Percentiles rank a stretch among this genome's conserved stretches.
Evolutionary conservation across 1,284 basidiomycete genomes (phyloP).

Genomic region (Meripilus lineatus): DNA sequence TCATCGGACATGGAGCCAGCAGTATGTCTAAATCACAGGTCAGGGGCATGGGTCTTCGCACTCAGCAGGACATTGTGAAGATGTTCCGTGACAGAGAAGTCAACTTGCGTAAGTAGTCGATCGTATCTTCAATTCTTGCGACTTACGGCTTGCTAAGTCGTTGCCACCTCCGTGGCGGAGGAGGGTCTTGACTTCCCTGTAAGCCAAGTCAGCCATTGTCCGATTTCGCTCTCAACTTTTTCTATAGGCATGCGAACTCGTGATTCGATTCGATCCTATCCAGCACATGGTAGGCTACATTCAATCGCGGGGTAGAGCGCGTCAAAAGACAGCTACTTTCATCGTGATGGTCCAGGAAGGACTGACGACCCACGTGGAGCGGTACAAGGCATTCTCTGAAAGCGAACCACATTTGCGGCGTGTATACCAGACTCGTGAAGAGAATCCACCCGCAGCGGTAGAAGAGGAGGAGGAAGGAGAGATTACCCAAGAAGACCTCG

Average conservation of each 20-base stretch:
- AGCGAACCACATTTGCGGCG: conserved; percentile 60
- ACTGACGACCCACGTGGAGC: conserved; percentile 45
- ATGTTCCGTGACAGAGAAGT: conserved; percentile 60
- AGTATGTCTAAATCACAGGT: conserved; percentile 34
- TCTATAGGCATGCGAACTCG: conserved; percentile 72
- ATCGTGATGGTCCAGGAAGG: conserved; percentile 72
- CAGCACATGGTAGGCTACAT: conserved; percentile 79
- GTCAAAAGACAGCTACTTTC: conserved; percentile 70
- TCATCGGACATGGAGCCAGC: conserved; percentile 63
- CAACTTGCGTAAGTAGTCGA: conserved; percentile 60
- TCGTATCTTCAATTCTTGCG: not conserved
- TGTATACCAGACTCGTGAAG: conserved; percentile 52
- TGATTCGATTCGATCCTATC: conserved; percentile 75
- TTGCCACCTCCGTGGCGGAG: conserved; percentile 84
- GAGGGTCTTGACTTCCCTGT: conserved; percentile 86
- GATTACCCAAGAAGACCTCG: conserved; percentile 49
- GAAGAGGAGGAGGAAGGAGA: conserved; percentile 41
- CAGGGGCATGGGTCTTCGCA: conserved; percentile 47
- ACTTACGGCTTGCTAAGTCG: conserved; percentile 38
- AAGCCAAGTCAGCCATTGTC: conserved; percentile 17
- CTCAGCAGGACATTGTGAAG: conserved; percentile 55
- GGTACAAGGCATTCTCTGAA: conserved; percentile 53
- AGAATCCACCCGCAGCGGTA: conserved; percentile 17
- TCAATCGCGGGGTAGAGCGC: conserved; percentile 80
- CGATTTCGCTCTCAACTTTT: conserved; percentile 8